phyloP scores from a whole-genome alignment of 371 early-diverging fungal species.

The Zancudomyces culisetae region DNA sequence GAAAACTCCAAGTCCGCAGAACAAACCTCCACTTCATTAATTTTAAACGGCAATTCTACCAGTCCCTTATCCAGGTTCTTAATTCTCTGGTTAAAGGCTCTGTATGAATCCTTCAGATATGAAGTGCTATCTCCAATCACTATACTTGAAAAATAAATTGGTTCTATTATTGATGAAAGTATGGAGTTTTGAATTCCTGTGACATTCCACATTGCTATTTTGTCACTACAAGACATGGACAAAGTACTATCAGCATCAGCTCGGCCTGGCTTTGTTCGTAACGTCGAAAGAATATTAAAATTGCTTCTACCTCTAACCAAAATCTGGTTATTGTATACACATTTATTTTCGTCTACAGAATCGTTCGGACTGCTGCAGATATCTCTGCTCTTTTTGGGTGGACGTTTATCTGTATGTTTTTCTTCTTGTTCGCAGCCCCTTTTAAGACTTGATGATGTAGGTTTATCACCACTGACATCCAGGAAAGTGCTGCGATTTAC shows the following conservation, averaged over 20 bases:
- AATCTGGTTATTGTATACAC: too few relatives aligned
- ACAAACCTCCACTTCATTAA: not conserved
- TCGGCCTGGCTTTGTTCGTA: conserved; percentile 66
- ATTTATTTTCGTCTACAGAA: too few relatives aligned
- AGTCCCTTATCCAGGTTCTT: not conserved
- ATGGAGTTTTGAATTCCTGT: conserved; percentile 54
- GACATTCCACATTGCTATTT: conserved; percentile 67
- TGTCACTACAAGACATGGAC: conserved; percentile 80
- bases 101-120: not conserved
- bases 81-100: not conserved
- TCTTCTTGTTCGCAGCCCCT: too few relatives aligned
- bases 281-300: conserved; percentile 2
- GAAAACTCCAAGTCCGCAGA: not conserved
- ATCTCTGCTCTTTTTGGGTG: too few relatives aligned
- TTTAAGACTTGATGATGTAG: too few relatives aligned
- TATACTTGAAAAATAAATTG: conserved; percentile 47
- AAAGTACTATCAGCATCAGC: conserved; percentile 43
- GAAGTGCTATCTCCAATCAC: conserved; percentile 34
- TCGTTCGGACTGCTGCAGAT: too few relatives aligned
- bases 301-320: conserved; percentile 9
- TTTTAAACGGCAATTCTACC: not conserved
- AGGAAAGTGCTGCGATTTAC: not conserved
- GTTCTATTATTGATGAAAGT: conserved; percentile 30
- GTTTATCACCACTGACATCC: too few relatives aligned
- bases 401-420: too few relatives aligned